Base-by-base conservation (phyloP, 192 early-diverging fungal species). In the Neocallimastix lanati region DNA sequence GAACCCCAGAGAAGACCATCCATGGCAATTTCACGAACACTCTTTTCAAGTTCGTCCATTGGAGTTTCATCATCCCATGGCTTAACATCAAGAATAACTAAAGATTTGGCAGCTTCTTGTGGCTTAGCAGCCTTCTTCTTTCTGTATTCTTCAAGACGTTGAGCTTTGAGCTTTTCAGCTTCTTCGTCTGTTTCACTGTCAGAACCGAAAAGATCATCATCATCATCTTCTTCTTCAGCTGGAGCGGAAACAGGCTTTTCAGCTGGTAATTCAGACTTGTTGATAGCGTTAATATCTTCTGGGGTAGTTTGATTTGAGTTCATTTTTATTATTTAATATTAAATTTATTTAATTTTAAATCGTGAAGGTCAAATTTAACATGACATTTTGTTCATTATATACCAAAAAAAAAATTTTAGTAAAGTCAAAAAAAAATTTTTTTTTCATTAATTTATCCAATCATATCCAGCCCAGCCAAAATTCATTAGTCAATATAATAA, bases 191-290 rank as follows among this genome's bases (percentile, higher is more conserved):
- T 94, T 84, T 94, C 93, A 82, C 96, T 94, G 81, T 94, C 93
- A 82, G 94, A 95, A 82, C 92, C 96, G 85, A 98, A 98, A 80
- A 98, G 93, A 86, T 98, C 96, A 80, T 96, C 87, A 81, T 96
- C 95, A 79, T 96, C 94, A 36, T 98, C 96, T 40, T 96, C 96
- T 38, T 93, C 95, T 29, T 86, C 94, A 27, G 81, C 91, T 77
- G 86, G 88, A 30, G 85, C 87, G 12, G 58, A 76, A 29, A 86
- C 89, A 81, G 87, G 84, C 79, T 88, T 86, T 80, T 79, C 83
- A 82, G 91, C 90, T 77, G 90, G 88, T 81, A 94, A 93, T 79
- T 90, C 93, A 78, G 85, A 81, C 15, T 35, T 29, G 78, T 81
- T 78, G 33, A 81, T 35, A 14, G 78, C 80, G 58, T 81, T 35